These are phyloP conservation scores for Flaveria bidentis DNA, from an alignment of 129 eudicot species.

Conservation along the genomic window DNA sequence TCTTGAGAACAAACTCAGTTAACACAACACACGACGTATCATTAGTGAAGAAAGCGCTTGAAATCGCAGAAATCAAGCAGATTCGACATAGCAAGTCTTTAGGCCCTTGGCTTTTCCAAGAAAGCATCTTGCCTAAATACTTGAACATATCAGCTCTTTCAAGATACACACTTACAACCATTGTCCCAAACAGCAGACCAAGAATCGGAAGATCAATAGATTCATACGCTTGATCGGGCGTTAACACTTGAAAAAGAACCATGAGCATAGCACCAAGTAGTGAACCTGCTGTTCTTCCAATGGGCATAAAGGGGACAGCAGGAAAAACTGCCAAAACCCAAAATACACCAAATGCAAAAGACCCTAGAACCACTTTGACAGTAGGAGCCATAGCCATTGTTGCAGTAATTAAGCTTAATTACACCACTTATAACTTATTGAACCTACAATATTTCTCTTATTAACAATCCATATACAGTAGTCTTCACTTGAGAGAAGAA, in stretches of 20 bases:
- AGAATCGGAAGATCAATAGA: constrained; percentile 93
- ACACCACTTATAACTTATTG: neutral
- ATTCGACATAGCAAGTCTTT: constrained; percentile 80
- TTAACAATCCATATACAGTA: neutral
- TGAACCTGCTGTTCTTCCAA: constrained; percentile 92
- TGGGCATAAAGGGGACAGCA: constrained; percentile 80
- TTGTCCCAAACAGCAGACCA: constrained; percentile 88
- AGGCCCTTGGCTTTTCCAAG: constrained; percentile 75
- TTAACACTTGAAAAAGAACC: constrained; percentile 76
- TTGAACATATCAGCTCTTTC: constrained; percentile 95
- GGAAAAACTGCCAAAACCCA: constrained; percentile 96
- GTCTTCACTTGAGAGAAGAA: neutral
- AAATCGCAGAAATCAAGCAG: constrained; percentile 74
- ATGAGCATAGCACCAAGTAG: constrained; percentile 91
- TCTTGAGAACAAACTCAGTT: constrained; percentile 86
- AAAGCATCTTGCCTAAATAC: constrained; percentile 65
- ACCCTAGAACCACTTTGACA: constrained; percentile 77
- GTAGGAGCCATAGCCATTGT: constrained; percentile 82
- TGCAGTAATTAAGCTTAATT: neutral
- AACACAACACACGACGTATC: constrained; percentile 91
- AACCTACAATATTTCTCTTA: constrained; percentile 1
- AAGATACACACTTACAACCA: constrained; percentile 91
- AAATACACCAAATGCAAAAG: constrained; percentile 71
- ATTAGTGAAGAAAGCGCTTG: constrained; percentile 89
- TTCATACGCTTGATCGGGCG: constrained; percentile 88